Conservation (phyloP, 257 asterid genomes). For the Rhazya stricta region DNA sequence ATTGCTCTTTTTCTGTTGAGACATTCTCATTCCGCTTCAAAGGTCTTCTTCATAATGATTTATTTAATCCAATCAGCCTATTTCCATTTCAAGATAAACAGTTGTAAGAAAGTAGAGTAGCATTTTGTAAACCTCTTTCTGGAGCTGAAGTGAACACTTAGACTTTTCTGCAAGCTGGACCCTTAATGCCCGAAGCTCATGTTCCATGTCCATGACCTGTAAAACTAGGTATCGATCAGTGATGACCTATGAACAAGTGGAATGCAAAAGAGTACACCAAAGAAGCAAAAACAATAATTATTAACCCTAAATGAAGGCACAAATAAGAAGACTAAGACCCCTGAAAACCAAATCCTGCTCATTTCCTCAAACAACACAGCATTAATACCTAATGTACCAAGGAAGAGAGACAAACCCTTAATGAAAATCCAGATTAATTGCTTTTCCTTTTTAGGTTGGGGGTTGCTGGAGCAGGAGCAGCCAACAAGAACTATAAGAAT, state of each 20-base stretch:
- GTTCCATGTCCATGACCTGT: slow-evolving; percentile 98
- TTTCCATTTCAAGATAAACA: not conserved
- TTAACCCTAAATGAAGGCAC: not conserved
- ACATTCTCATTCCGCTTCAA: not conserved
- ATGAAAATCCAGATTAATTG: not conserved
- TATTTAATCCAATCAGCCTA: not conserved
- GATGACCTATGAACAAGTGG: not conserved
- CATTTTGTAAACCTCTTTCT: slow-evolving; percentile 38
- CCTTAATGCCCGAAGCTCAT: slow-evolving; percentile 88
- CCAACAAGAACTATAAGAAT: not conserved
- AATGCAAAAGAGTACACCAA: not conserved
- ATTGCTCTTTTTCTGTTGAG: not conserved
- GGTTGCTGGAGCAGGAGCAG: not conserved
- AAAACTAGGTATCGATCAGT: slow-evolving; percentile 3
- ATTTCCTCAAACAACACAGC: not conserved
- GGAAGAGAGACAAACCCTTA: not conserved
- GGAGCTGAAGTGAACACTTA: slow-evolving; percentile 40
- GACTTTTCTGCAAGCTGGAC: slow-evolving; percentile 56
- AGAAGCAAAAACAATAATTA: slow-evolving; percentile 2
- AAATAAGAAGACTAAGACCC: not conserved
- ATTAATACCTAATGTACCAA: not conserved
- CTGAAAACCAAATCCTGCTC: not conserved
- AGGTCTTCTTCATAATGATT: not conserved
- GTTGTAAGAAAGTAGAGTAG: slow-evolving; percentile 6
- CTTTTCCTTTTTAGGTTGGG: not conserved